Conservation (phyloP, 2,329 filamentous ascomycete genomes). For the Penicillium sp. region DNA sequence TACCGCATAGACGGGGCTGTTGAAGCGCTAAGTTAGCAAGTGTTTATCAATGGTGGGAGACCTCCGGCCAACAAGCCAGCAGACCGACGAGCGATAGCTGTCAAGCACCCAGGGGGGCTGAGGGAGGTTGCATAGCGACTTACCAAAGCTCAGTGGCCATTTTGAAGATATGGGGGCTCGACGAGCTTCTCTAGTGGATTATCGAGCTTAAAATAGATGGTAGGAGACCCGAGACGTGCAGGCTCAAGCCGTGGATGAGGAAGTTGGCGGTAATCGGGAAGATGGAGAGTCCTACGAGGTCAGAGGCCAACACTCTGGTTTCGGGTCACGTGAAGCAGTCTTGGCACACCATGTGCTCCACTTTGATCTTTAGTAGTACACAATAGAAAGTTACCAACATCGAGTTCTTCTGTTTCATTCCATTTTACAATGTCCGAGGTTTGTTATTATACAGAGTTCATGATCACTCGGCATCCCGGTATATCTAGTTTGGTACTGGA, state of each 20-base stretch:
- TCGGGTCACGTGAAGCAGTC: constrained; percentile 30
- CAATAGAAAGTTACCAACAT: neutral
- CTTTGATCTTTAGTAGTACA: constrained; percentile 3
- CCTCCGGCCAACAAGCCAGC: constrained; percentile 7
- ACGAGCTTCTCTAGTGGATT: constrained; percentile 12
- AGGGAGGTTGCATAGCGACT: constrained; percentile 48
- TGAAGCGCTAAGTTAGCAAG: constrained; percentile 28
- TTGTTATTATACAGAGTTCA: constrained; percentile 13
- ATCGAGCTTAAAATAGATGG: constrained; percentile 18
- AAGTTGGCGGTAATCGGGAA: constrained; percentile 29
- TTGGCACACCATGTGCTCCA: constrained; percentile 23
- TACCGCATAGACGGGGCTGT: constrained; percentile 97
- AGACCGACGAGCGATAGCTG: constrained; percentile 25
- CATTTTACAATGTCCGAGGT: neutral
- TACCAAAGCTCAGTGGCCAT: constrained; percentile 84
- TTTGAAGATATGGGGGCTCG: constrained; percentile 40
- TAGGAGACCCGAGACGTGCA: constrained; percentile 16
- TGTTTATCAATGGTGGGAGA: neutral
- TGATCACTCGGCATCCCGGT: constrained; percentile 30
- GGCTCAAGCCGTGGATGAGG: constrained; percentile 24
- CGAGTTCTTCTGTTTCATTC: neutral
- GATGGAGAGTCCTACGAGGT: constrained; percentile 33
- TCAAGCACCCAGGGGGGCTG: constrained; percentile 32
- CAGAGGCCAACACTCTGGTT: constrained; percentile 37
- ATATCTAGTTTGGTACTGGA: constrained; percentile 36